A percentile compares a stretch with the other conserved stretches of the same genome.
Evolutionary conservation across 495 filamentous ascomycete species (phyloP).

Genomic region (Aspergillus bridgeri): DNA sequence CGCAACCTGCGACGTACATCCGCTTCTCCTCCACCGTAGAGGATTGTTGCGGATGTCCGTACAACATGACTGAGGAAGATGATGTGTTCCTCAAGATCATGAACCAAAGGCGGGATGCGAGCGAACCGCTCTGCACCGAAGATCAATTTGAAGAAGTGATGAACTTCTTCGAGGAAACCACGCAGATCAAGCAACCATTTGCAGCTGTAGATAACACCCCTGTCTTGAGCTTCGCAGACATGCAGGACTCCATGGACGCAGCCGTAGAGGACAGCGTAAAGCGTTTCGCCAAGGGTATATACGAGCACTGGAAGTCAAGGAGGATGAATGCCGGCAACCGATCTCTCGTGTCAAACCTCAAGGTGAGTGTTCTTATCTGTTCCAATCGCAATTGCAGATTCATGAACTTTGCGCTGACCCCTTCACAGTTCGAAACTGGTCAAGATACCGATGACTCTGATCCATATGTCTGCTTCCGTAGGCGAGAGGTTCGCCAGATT

Average conservation of each 20-base stretch:
- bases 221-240: slow-evolving; percentile 73
- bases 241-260: slow-evolving; percentile 74
- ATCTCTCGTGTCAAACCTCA: slow-evolving; percentile 69
- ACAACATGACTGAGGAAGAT: slow-evolving; percentile 92
- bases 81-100: slow-evolving; percentile 77
- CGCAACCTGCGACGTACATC: slow-evolving; percentile 87
- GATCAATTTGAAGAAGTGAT: slow-evolving; percentile 92
- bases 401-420: slow-evolving; percentile 23
- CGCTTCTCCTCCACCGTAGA: slow-evolving; percentile 98
- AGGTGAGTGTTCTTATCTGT: slow-evolving; percentile 44
- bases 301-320: slow-evolving; percentile 82
- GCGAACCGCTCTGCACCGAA: slow-evolving; percentile 65
- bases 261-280: slow-evolving; percentile 61
- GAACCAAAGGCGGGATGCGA: slow-evolving; percentile 68
- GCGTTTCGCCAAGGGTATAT: slow-evolving; percentile 78
- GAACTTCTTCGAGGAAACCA: slow-evolving; percentile 89
- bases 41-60: slow-evolving; percentile 80
- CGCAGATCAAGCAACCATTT: slow-evolving; percentile 75
- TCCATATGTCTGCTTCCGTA: slow-evolving; percentile 97
- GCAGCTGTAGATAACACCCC: slow-evolving; percentile 82
- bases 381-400: background rate
- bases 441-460: slow-evolving; percentile 93
- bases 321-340: slow-evolving; percentile 63
- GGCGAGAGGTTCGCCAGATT: slow-evolving; percentile 89
- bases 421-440: slow-evolving; percentile 73